Conservation (phyloP, 768 basidiomycete species). For the Boletus sp. region DNA sequence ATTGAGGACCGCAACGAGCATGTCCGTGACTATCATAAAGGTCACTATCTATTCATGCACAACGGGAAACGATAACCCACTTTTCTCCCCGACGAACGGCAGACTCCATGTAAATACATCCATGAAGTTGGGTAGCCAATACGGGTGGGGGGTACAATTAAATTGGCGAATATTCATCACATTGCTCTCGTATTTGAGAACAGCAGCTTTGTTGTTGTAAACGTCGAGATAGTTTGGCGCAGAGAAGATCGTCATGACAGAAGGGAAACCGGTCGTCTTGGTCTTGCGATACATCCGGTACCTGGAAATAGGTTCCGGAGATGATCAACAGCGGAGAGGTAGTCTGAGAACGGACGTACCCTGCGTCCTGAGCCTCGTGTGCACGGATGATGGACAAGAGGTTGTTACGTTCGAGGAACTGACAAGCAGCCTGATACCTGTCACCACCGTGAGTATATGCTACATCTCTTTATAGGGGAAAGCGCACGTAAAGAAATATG, state of each 20-base stretch:
- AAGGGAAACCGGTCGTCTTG: conserved; percentile 95
- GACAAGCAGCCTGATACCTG: conserved; percentile 94
- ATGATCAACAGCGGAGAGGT: not conserved
- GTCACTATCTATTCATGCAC: conserved; percentile 1
- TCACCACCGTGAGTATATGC: not conserved
- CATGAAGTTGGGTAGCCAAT: conserved; percentile 99
- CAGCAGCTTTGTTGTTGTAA: conserved; percentile 98
- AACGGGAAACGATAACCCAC: conserved; percentile 38
- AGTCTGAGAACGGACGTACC: conserved; percentile 47
- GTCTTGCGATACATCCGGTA: conserved; percentile 99
- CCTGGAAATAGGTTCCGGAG: conserved; percentile 34
- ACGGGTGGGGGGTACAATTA: conserved; percentile 93
- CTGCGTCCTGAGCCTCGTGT: conserved; percentile 98
- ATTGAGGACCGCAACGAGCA: conserved; percentile 95
- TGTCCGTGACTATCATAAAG: conserved; percentile 78
- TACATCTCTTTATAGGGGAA: not conserved
- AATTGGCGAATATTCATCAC: conserved; percentile 99
- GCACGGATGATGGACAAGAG: conserved; percentile 95
- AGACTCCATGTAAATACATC: conserved; percentile 99
- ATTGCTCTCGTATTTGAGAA: conserved; percentile 98
- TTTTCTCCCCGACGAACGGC: conserved; percentile 98
- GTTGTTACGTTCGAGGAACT: conserved; percentile 97
- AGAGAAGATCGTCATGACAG: conserved; percentile 99
- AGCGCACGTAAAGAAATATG: conserved; percentile 85
- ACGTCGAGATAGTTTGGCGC: conserved; percentile 98